phyloP scores from a whole-genome alignment of 352 stramenopile genomes.

The Globisporangium emineosum region DNA sequence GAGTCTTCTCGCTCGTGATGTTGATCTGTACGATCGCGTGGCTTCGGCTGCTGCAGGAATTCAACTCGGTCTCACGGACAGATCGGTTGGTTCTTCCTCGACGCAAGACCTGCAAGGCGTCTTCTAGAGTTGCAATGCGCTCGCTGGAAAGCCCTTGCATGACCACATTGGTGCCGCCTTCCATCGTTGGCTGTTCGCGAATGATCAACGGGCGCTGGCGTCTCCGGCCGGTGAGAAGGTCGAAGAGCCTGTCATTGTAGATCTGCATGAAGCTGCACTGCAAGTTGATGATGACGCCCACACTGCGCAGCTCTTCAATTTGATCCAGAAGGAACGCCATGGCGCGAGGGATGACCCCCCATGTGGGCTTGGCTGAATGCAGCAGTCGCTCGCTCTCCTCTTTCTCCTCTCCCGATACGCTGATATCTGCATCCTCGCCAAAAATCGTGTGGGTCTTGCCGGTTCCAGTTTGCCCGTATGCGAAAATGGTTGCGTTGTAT shows the following conservation, averaged over 20 bases:
- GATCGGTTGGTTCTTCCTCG: slow-evolving; percentile 54
- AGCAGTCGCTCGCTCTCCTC: not conserved
- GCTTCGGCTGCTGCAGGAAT: slow-evolving; percentile 84
- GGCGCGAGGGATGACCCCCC: slow-evolving; percentile 81
- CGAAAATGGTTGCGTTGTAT: slow-evolving; percentile 91
- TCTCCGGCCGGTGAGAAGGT: slow-evolving; percentile 77
- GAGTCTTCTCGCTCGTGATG: slow-evolving; percentile 38
- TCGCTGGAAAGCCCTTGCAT: slow-evolving; percentile 62
- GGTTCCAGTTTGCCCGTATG: slow-evolving; percentile 89
- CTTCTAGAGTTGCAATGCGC: slow-evolving; percentile 33
- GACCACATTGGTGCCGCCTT: slow-evolving; percentile 50
- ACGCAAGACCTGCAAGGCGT: slow-evolving; percentile 53
- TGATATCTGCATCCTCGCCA: slow-evolving; percentile 39
- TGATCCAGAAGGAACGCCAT: slow-evolving; percentile 63
- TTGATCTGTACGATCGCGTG: slow-evolving; percentile 92
- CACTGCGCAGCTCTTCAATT: slow-evolving; percentile 12
- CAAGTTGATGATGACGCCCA: slow-evolving; percentile 37
- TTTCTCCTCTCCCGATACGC: not conserved
- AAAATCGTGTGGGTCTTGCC: slow-evolving; percentile 94
- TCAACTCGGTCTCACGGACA: slow-evolving; percentile 83
- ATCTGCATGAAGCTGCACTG: slow-evolving; percentile 91
- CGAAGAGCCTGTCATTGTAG: slow-evolving; percentile 93
- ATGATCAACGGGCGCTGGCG: slow-evolving; percentile 69
- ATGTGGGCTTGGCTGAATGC: slow-evolving; percentile 19
- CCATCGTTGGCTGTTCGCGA: slow-evolving; percentile 52